A percentile compares a stretch with the other conserved stretches of the same genome.
Evolutionary conservation across 495 filamentous ascomycete species (phyloP).

Genomic region (Trichocladium uniseriatum): DNA sequence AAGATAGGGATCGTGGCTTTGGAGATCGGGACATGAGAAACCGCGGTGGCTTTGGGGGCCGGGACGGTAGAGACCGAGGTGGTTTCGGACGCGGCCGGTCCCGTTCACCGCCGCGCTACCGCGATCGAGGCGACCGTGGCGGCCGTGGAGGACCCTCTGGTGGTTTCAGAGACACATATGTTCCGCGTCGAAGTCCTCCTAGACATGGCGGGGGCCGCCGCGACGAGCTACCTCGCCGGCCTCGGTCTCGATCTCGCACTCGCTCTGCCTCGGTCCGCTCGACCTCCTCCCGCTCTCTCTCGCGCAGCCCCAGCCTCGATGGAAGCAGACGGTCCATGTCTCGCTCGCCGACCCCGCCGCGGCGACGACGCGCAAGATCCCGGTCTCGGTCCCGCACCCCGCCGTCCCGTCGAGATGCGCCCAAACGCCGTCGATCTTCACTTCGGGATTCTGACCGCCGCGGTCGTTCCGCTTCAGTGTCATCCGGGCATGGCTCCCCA

Average conservation of each 20-base stretch:
- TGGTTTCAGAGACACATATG: conserved; percentile 22
- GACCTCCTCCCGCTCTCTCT: conserved; percentile 30
- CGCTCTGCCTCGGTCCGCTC: conserved; percentile 24
- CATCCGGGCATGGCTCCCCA: conserved; percentile 24
- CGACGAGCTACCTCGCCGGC: conserved; percentile 25
- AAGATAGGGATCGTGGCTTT: neutral
- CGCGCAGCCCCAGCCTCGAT: conserved; percentile 21
- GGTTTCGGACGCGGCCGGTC: conserved; percentile 45
- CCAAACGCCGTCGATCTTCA: conserved; percentile 38
- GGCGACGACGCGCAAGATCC: conserved; percentile 23
- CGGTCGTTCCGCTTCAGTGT: conserved; percentile 20
- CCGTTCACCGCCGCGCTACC: conserved; percentile 50
- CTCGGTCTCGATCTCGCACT: conserved; percentile 26
- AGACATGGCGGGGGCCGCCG: conserved; percentile 19
- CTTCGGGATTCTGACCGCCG: conserved; percentile 6
- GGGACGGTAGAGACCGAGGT: conserved; percentile 26
- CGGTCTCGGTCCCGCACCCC: conserved; percentile 41
- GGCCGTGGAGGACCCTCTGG: conserved; percentile 14
- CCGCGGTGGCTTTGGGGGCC: neutral
- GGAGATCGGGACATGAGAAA: conserved; percentile 18
- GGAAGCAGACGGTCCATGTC: conserved; percentile 25
- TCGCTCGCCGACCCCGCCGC: conserved; percentile 32
- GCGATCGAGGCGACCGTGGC: conserved; percentile 23
- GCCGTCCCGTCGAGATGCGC: conserved; percentile 24
- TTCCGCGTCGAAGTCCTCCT: conserved; percentile 22